These are phyloP conservation scores for Lactarius psammicola DNA, from an alignment of 768 basidiomycete species.

Conservation along the genomic window DNA sequence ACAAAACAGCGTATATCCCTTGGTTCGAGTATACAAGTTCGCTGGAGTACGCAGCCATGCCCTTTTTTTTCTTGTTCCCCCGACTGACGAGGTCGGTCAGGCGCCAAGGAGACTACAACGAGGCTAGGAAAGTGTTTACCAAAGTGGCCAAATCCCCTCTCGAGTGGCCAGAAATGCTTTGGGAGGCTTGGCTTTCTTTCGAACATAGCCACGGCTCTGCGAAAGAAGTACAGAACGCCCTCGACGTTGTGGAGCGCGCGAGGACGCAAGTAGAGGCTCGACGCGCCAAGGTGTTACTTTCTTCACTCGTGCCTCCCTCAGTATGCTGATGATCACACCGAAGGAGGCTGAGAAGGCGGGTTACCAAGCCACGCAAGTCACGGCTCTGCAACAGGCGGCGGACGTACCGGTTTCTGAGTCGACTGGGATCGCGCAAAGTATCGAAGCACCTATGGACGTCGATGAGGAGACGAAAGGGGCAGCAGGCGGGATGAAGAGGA, in stretches of 20 bases:
- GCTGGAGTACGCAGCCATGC: conserved; percentile 52
- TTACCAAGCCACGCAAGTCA: conserved; percentile 49
- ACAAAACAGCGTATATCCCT: conserved; percentile 67
- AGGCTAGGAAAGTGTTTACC: conserved; percentile 65
- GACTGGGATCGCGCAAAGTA: conserved; percentile 15
- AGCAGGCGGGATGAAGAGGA: conserved; percentile 55
- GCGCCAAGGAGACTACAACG: conserved; percentile 54
- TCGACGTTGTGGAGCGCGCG: conserved; percentile 65
- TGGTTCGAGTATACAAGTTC: conserved; percentile 77
- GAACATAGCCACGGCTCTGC: conserved; percentile 81
- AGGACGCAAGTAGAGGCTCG: conserved; percentile 58
- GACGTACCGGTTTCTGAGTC: conserved; percentile 34
- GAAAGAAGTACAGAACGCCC: conserved; percentile 57
- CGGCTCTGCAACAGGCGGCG: conserved; percentile 42
- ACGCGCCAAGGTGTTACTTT: conserved; percentile 56
- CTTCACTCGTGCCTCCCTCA: background rate
- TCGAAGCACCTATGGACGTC: conserved; percentile 43
- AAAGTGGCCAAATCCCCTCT: conserved; percentile 68
- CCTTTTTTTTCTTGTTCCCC: conserved; percentile 8
- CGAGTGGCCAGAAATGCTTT: conserved; percentile 95
- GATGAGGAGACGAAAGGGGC: conserved; percentile 39
- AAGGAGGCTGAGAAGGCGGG: conserved; percentile 64
- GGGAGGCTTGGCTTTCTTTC: conserved; percentile 88
- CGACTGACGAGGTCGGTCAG: conserved; percentile 29
- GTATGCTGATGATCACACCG: background rate